phyloP scores from a whole-genome alignment of 148 eudicot genomes.

The Beta vulgaris region DNA sequence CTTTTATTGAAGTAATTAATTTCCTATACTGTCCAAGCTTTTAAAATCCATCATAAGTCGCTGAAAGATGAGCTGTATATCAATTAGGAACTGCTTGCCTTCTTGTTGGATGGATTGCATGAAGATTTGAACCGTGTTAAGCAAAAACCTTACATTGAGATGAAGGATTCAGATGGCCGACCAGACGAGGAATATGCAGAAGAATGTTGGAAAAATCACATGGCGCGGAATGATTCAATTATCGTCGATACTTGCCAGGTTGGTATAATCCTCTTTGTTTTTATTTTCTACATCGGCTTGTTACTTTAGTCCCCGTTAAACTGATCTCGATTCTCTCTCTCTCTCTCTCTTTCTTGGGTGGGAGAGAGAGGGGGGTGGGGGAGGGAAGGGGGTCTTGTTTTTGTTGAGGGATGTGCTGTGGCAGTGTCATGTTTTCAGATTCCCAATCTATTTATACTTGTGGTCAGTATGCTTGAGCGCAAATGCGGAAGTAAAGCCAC shows the following conservation, averaged over 20 bases:
- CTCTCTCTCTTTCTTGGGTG: no score
- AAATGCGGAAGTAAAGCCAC: no score
- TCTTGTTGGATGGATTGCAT: constrained; percentile 91
- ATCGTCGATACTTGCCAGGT: constrained; percentile 92
- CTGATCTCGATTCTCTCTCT: no score
- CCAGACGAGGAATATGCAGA: constrained; percentile 87
- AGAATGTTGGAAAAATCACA: constrained; percentile 88
- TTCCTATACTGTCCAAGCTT: background rate
- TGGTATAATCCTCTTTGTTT: constrained; percentile 11
- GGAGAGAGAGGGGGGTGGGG: no score
- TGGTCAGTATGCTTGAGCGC: no score
- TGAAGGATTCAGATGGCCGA: constrained; percentile 77
- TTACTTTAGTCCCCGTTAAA: background rate
- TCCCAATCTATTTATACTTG: no score
- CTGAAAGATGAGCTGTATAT: constrained; percentile 14
- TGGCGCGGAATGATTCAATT: constrained; percentile 82
- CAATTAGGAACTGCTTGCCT: constrained; percentile 85
- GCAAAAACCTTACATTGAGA: constrained; percentile 81
- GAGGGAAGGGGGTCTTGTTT: no score
- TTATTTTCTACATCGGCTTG: background rate
- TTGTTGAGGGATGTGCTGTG: no score
- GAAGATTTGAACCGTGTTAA: constrained; percentile 93
- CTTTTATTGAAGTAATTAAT: background rate
- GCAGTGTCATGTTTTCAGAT: no score
- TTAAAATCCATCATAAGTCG: background rate